Evolutionary conservation across 176 grass and related monocot genomes (phyloP).

Genomic region (Calamus simplicifolius): DNA sequence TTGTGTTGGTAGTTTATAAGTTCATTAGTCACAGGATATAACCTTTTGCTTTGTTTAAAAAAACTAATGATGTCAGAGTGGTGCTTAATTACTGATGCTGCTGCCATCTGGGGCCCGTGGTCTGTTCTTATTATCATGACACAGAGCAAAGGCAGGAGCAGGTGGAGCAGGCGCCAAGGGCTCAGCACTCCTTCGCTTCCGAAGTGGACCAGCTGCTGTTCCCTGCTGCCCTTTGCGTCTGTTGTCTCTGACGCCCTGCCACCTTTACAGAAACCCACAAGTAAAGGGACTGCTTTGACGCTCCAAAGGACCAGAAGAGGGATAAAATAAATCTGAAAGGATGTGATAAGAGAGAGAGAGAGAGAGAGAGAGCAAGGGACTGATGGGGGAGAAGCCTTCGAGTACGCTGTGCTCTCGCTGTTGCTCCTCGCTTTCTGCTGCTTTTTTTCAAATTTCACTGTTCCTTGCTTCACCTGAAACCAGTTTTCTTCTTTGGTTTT

Average conservation of each 20-base stretch:
- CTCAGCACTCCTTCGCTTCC: too few relatives aligned
- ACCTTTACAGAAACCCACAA: conserved; percentile 20
- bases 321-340: background rate
- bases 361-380: background rate
- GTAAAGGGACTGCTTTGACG: conserved; percentile 6
- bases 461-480: background rate
- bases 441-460: background rate
- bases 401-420: conserved; percentile 12
- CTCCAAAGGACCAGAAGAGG: background rate
- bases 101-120: conserved; percentile 12
- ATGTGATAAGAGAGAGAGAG: background rate
- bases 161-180: background rate
- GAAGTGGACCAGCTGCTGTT: background rate
- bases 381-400: background rate
- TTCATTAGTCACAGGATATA: background rate
- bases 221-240: conserved; percentile 3
- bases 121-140: conserved; percentile 19
- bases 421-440: conserved; percentile 15
- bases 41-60: background rate
- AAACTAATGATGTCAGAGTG: conserved; percentile 15
- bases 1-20: background rate
- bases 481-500: background rate
- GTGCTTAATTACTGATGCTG: background rate
- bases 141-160: background rate
- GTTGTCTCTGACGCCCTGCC: conserved; percentile 2